Conservation (phyloP, 306 rosid species). For the Pyrus bretschneideri region DNA sequence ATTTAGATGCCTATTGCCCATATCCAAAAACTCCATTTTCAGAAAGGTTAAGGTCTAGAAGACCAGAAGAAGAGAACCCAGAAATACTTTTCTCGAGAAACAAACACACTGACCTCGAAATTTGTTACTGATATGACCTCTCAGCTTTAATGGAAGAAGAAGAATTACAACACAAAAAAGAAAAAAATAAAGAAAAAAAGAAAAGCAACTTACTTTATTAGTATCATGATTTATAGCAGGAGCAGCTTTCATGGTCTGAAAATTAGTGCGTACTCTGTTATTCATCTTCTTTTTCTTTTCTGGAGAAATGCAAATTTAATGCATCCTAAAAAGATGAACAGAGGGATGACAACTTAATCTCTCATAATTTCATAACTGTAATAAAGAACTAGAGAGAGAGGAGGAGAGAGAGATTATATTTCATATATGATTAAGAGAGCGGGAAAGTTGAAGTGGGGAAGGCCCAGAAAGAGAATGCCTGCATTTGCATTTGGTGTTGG, state of each 20-base stretch:
- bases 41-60: not conserved
- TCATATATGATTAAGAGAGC: slow-evolving; percentile 42
- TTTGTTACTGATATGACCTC: slow-evolving; percentile 14
- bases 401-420: slow-evolving; percentile 14
- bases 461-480: slow-evolving; percentile 26
- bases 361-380: too few relatives aligned
- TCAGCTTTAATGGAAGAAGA: not conserved
- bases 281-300: slow-evolving; percentile 40
- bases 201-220: slow-evolving; percentile 37
- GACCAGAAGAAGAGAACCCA: not conserved
- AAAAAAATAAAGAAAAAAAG: not conserved
- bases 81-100: slow-evolving; percentile 16
- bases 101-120: slow-evolving; percentile 15
- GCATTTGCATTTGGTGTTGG: slow-evolving; percentile 8
- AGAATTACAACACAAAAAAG: not conserved
- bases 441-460: slow-evolving; percentile 56
- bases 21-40: slow-evolving; percentile 2
- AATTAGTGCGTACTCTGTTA: slow-evolving; percentile 49
- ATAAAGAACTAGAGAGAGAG: not conserved
- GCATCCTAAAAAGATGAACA: slow-evolving; percentile 23
- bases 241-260: slow-evolving; percentile 48
- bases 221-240: slow-evolving; percentile 29
- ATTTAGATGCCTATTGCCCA: not conserved
- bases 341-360: slow-evolving; percentile 1
- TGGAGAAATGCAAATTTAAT: slow-evolving; percentile 31